These are phyloP conservation scores for Plectosphaerella cucumerina DNA, from an alignment of 2,329 filamentous ascomycete species.

Conservation along the genomic window DNA sequence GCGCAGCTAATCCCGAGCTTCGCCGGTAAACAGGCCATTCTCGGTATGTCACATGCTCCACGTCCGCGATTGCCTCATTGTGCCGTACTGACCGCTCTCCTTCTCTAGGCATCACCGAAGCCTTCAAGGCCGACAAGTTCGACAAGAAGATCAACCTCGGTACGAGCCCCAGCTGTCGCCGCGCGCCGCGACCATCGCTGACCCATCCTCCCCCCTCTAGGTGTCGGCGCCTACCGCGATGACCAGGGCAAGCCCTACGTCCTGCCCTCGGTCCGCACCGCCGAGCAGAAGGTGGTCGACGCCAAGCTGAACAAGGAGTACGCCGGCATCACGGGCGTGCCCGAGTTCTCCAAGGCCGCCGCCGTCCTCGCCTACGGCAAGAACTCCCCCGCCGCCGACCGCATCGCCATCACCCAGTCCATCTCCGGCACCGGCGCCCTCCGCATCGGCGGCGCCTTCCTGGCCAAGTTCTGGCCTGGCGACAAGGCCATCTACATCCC, in stretches of 20 bases:
- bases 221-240: slow-evolving; percentile 97
- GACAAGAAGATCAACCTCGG: slow-evolving; percentile 97
- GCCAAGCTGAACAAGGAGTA: slow-evolving; percentile 92
- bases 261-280: slow-evolving; percentile 84
- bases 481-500: slow-evolving; percentile 97
- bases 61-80: neutral
- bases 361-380: slow-evolving; percentile 86
- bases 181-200: slow-evolving; percentile 2
- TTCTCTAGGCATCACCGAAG: slow-evolving; percentile 79
- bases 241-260: slow-evolving; percentile 98
- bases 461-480: slow-evolving; percentile 84
- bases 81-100: slow-evolving; percentile 16
- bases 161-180: slow-evolving; percentile 32
- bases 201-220: slow-evolving; percentile 35
- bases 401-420: slow-evolving; percentile 90
- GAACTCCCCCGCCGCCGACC: slow-evolving; percentile 70
- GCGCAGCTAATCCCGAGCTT: slow-evolving; percentile 1
- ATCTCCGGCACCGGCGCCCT: slow-evolving; percentile 97
- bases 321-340: slow-evolving; percentile 93
- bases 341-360: slow-evolving; percentile 88
- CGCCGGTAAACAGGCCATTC: slow-evolving; percentile 59
- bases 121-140: slow-evolving; percentile 95
- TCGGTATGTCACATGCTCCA: slow-evolving; percentile 49
- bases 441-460: slow-evolving; percentile 90
- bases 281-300: slow-evolving; percentile 81